Percentiles rank a stretch among this genome's conserved stretches.
These are phyloP conservation scores for Citrus australasica DNA, from an alignment of 345 rosid species.

Conservation along the genomic window DNA sequence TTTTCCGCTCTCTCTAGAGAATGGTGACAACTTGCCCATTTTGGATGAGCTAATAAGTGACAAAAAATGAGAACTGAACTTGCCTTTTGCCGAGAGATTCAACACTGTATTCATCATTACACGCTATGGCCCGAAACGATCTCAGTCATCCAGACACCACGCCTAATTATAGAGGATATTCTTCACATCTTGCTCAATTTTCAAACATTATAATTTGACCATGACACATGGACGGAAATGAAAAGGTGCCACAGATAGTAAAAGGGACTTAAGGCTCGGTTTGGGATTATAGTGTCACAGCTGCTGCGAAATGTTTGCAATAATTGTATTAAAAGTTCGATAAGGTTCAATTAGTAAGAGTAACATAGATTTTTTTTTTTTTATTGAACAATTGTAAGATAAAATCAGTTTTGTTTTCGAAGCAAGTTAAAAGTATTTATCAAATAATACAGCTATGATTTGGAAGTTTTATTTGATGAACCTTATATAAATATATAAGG, in stretches of 20 bases:
- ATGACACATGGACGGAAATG: neutral
- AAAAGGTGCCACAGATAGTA: neutral
- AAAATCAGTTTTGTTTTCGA: too few relatives aligned
- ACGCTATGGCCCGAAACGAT: neutral
- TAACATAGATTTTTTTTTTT: too few relatives aligned
- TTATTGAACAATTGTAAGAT: neutral
- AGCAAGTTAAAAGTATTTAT: too few relatives aligned
- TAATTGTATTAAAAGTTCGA: neutral
- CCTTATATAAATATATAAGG: too few relatives aligned
- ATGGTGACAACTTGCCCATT: conserved; percentile 5
- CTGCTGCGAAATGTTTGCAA: neutral
- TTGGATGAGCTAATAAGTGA: conserved; percentile 12
- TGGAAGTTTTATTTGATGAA: too few relatives aligned
- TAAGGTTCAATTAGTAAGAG: too few relatives aligned
- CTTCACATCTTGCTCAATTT: conserved; percentile 5
- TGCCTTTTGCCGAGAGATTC: neutral
- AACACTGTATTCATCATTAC: conserved; percentile 9
- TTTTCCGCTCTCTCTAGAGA: neutral
- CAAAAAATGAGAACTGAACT: conserved; percentile 6
- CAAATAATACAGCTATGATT: too few relatives aligned
- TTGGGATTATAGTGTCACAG: neutral
- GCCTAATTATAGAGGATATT: neutral
- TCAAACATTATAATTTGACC: neutral
- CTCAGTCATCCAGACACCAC: conserved; percentile 11
- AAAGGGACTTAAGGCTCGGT: neutral